Conservation (phyloP, 2,329 filamentous ascomycete species). For the Alternaria panax region DNA sequence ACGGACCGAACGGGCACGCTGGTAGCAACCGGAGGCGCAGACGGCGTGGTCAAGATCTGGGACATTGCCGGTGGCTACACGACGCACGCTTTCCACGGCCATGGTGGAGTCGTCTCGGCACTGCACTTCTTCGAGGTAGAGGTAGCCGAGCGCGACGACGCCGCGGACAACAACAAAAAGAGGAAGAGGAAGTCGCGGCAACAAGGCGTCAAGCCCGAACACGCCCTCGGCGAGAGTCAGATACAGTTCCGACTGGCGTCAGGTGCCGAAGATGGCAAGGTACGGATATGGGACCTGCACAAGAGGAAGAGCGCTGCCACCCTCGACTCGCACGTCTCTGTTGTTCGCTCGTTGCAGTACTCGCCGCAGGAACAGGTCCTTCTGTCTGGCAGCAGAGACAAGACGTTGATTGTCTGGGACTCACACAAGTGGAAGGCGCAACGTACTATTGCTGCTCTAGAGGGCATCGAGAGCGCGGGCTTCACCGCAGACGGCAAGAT, state of each 20-base stretch:
- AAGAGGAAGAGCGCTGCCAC: slow-evolving; percentile 79
- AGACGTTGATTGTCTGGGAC: slow-evolving; percentile 94
- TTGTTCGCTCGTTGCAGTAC: slow-evolving; percentile 88
- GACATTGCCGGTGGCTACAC: slow-evolving; percentile 89
- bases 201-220: slow-evolving; percentile 53
- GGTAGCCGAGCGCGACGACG: slow-evolving; percentile 56
- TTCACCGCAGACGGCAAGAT: slow-evolving; percentile 76
- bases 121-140: slow-evolving; percentile 88
- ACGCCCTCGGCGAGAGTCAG: slow-evolving; percentile 55
- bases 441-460: slow-evolving; percentile 82
- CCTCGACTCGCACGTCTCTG: slow-evolving; percentile 91
- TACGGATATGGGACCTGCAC: slow-evolving; percentile 89
- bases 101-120: slow-evolving; percentile 89
- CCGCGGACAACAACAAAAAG: slow-evolving; percentile 44
- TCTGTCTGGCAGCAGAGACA: slow-evolving; percentile 87
- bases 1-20: slow-evolving; percentile 88
- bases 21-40: slow-evolving; percentile 89
- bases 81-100: slow-evolving; percentile 94
- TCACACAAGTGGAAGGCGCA: slow-evolving; percentile 81
- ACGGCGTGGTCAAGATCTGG: slow-evolving; percentile 96
- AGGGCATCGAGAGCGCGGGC: slow-evolving; percentile 83
- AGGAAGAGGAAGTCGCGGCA: slow-evolving; percentile 54
- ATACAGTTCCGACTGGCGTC: slow-evolving; percentile 82
- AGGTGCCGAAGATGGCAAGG: slow-evolving; percentile 91
- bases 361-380: slow-evolving; percentile 76